phyloP scores from a whole-genome alignment of 176 grass and related monocot genomes.

The Eleusine coracana region DNA sequence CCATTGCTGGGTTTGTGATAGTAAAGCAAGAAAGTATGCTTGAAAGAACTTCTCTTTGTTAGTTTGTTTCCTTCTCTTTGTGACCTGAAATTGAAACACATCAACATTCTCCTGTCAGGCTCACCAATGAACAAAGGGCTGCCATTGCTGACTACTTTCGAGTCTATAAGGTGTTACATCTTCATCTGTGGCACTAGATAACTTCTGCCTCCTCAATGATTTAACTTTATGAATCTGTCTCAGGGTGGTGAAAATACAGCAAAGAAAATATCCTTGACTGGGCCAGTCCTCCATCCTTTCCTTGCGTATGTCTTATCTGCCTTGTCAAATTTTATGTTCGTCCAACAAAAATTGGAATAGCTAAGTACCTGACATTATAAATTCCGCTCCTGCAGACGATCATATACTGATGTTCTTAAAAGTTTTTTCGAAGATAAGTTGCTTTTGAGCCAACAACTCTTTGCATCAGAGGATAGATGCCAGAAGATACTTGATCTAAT shows the following conservation, averaged over 20 bases:
- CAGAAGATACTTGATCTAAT: slow-evolving; percentile 88
- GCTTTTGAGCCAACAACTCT: slow-evolving; percentile 66
- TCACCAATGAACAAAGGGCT: slow-evolving; percentile 89
- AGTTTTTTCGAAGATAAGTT: slow-evolving; percentile 80
- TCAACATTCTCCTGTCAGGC: slow-evolving; percentile 47
- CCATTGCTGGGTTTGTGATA: slow-evolving; percentile 99
- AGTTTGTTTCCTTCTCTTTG: background rate
- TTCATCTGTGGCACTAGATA: slow-evolving; percentile 11
- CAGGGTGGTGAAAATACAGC: slow-evolving; percentile 81
- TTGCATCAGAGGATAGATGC: slow-evolving; percentile 75
- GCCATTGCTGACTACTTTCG: slow-evolving; percentile 83
- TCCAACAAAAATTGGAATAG: slow-evolving; percentile 16
- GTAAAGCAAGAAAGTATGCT: slow-evolving; percentile 80
- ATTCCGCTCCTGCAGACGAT: slow-evolving; percentile 54
- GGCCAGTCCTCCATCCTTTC: slow-evolving; percentile 81
- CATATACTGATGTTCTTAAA: slow-evolving; percentile 87
- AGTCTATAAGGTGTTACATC: slow-evolving; percentile 75
- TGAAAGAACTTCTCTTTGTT: slow-evolving; percentile 8
- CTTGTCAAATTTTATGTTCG: slow-evolving; percentile 15
- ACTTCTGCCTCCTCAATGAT: background rate
- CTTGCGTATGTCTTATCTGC: slow-evolving; percentile 62
- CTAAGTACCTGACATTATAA: slow-evolving; percentile 27
- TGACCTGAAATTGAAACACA: slow-evolving; percentile 26
- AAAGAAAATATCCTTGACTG: slow-evolving; percentile 83
- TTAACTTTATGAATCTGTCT: slow-evolving; percentile 20